Evolutionary conservation across 306 rosid species (phyloP).

Genomic region (Pyrus communis): DNA sequence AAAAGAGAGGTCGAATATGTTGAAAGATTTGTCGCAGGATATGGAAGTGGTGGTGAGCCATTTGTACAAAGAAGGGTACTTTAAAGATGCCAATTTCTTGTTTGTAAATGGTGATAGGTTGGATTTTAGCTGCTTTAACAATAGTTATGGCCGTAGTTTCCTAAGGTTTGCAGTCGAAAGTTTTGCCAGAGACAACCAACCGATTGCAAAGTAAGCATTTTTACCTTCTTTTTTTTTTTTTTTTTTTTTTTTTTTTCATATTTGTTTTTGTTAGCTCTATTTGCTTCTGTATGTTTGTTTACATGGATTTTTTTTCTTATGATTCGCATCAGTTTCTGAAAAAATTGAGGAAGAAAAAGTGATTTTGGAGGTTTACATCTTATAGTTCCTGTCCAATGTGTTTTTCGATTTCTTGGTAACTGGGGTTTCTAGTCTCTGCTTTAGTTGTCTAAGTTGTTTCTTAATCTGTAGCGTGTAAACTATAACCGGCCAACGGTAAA

Average conservation of each 20-base stretch:
- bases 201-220: constrained; percentile 62
- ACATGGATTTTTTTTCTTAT: background rate
- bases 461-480: background rate
- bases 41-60: constrained; percentile 40
- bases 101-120: constrained; percentile 9
- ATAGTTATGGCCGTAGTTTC: constrained; percentile 25
- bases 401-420: background rate
- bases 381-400: background rate
- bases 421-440: background rate
- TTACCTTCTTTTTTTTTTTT: background rate
- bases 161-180: constrained; percentile 35
- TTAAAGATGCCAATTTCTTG: constrained; percentile 49
- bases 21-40: constrained; percentile 47
- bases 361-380: background rate
- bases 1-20: constrained; percentile 14
- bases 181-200: constrained; percentile 53
- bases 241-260: background rate
- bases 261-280: background rate
- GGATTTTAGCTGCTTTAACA: constrained; percentile 45
- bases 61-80: constrained; percentile 53
- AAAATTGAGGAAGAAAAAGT: background rate
- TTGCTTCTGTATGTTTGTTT: background rate
- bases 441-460: too few species aligned
- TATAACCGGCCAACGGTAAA: background rate
- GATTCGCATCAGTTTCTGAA: background rate